Percentiles rank a stretch among this genome's conserved stretches.
These are phyloP conservation scores for Ascochyta lentis DNA, from an alignment of 2,329 filamentous ascomycete species.

Conservation along the genomic window DNA sequence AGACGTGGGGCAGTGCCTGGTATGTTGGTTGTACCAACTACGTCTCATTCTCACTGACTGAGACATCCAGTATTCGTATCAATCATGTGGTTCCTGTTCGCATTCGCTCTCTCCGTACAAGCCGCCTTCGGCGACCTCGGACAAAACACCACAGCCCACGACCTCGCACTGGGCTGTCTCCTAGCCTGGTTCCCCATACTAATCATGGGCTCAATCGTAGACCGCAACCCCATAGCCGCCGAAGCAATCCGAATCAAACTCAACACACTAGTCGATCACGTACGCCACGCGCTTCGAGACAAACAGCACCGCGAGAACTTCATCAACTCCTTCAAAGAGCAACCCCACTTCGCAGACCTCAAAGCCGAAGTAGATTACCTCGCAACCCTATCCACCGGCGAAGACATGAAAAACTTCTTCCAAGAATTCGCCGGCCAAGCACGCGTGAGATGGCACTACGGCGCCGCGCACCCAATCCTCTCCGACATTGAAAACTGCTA, in stretches of 20 bases:
- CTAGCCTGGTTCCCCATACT: constrained; percentile 56
- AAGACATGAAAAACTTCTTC: constrained; percentile 47
- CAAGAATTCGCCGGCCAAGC: constrained; percentile 49
- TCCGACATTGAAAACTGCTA: constrained; percentile 52
- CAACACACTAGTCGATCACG: constrained; percentile 50
- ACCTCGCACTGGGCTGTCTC: constrained; percentile 54
- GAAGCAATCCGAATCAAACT: constrained; percentile 50
- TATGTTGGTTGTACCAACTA: not conserved
- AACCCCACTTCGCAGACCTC: constrained; percentile 31
- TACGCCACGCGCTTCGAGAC: constrained; percentile 43
- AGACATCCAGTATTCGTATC: constrained; percentile 46
- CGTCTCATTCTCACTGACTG: not conserved
- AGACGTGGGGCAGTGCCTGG: constrained; percentile 50
- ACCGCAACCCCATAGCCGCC: constrained; percentile 54
- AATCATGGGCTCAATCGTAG: constrained; percentile 54
- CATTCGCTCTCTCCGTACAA: constrained; percentile 48
- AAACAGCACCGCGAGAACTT: constrained; percentile 35
- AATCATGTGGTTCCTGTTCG: constrained; percentile 53
- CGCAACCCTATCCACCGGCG: constrained; percentile 18
- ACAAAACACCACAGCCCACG: constrained; percentile 52
- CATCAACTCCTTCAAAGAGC: constrained; percentile 34
- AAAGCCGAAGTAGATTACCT: constrained; percentile 34
- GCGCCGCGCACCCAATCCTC: constrained; percentile 53
- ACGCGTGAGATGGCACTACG: constrained; percentile 48
- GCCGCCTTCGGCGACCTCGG: constrained; percentile 47